Base-by-base conservation (phyloP, 179 eudicot species). In the Sideroxylon spinosum region DNA sequence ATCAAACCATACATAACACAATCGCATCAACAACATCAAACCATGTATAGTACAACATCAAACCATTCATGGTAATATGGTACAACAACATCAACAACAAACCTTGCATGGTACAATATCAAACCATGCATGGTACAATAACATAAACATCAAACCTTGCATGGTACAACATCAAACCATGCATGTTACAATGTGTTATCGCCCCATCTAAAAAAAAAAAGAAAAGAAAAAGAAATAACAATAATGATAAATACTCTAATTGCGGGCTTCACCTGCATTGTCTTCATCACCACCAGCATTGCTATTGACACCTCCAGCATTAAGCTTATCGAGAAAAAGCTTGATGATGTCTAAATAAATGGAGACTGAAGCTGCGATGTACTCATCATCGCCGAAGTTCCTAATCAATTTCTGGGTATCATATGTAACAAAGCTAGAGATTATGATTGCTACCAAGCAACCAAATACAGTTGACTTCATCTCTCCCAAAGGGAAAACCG, bases 341-440 rank as follows among this genome's bases (percentile, higher is more conserved):
- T 90, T 87, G 78, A 91, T 22, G 16, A 90, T 88, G 83, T 91
- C 91, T 1, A 88, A 75, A 74, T 84, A 91, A 63, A 91, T 93
- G 12, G 82, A 37, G 32, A 74, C 76, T 7, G 93, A 86, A 26
- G 93, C 96, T 13, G 76, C 77, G 19, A 91, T 75, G 65, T 89
- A 88, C 74, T 91, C 90, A 66, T 89, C 93, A 23, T 91, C 89
- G 64, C 61, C 64, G 76, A 76, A 90, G 32, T 79, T 82, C 83
- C 87, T 89, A 80, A 91, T 91, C 82, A 91, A 74, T 79, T 87
- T 86, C 55, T 87, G 81, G 0, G 95, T 91, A 74, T 91, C 93
- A 26, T 86, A 90, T n/a, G 89, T 81, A 53, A 91, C 84, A 68
- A 80, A 89, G 3, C 81, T 91, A 5, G 90, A 89, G 84, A 84